Evolutionary conservation across 2,329 filamentous ascomycete species (phyloP).

Genomic region (Ceratocystis ficicola): DNA sequence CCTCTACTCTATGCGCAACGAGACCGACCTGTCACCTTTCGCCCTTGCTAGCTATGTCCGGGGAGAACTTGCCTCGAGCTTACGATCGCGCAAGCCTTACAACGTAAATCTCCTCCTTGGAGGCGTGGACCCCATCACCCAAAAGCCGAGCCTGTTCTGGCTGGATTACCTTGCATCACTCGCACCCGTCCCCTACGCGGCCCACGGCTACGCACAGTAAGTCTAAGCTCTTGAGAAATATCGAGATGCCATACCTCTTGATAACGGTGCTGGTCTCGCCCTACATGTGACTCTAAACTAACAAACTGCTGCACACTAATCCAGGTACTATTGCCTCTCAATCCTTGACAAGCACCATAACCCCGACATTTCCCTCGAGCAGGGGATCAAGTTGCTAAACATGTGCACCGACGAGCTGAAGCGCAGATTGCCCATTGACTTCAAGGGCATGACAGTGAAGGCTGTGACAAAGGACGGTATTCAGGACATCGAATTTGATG

Average conservation of each 20-base stretch:
- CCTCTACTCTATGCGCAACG: constrained; percentile 97
- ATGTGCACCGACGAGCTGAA: constrained; percentile 97
- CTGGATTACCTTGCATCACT: constrained; percentile 88
- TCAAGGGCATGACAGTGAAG: constrained; percentile 94
- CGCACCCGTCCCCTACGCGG: constrained; percentile 83
- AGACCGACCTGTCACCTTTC: constrained; percentile 77
- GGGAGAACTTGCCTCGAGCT: constrained; percentile 77
- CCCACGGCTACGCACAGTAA: constrained; percentile 94
- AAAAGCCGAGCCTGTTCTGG: constrained; percentile 91
- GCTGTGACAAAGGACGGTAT: constrained; percentile 91
- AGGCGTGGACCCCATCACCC: constrained; percentile 81
- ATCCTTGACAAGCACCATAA: constrained; percentile 98
- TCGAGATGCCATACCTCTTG: no score
- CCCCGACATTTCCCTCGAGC: constrained; percentile 76
- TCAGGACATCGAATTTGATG: constrained; percentile 70
- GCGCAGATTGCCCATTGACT: constrained; percentile 92
- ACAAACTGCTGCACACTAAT: constrained; percentile 5
- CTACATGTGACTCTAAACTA: not conserved
- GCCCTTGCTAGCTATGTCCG: constrained; percentile 89
- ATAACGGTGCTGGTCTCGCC: no score
- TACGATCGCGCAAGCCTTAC: constrained; percentile 88
- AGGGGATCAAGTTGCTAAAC: constrained; percentile 82
- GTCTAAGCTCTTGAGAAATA: constrained; percentile 26
- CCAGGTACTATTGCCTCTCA: constrained; percentile 89
- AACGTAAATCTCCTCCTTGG: constrained; percentile 93